Evolutionary conservation across 2,329 filamentous ascomycete species (phyloP).

Genomic region (Fragosphaeria purpurea): DNA sequence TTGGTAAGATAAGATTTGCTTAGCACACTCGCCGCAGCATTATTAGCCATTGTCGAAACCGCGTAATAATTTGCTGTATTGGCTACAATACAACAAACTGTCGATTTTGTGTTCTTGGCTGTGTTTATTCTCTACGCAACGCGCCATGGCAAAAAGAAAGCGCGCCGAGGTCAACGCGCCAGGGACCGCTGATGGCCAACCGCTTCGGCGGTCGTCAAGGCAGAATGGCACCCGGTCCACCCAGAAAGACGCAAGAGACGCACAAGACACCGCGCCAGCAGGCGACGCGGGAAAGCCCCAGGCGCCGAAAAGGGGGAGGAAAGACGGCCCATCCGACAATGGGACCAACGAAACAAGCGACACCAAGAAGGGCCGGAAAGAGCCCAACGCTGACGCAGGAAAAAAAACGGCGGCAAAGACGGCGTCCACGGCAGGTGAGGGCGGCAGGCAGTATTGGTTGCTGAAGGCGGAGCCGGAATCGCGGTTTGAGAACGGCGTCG

Average conservation of each 20-base stretch:
- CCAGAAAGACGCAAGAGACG: too few relatives aligned
- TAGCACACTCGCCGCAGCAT: too few relatives aligned
- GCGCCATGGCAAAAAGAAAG: constrained; percentile 9
- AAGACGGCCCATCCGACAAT: neutral
- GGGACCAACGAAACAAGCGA: neutral
- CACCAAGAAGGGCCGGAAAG: neutral
- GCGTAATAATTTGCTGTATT: too few relatives aligned
- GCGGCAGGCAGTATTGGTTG: constrained; percentile 53
- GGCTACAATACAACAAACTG: too few relatives aligned
- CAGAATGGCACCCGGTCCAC: neutral
- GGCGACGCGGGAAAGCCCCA: neutral
- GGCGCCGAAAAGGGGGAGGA: neutral
- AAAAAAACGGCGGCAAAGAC: neutral
- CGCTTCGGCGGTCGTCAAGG: constrained; percentile 1
- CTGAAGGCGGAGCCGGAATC: constrained; percentile 85
- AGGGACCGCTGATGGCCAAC: neutral
- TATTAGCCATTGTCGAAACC: too few relatives aligned
- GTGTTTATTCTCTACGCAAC: neutral
- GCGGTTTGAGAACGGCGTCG: constrained; percentile 73
- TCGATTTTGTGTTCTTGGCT: too few relatives aligned
- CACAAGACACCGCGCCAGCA: neutral
- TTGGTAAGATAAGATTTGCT: too few relatives aligned
- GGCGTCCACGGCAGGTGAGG: neutral
- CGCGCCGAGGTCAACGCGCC: neutral
- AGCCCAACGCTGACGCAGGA: neutral